Conservation (phyloP, 331 rosid genomes). For the Prunus yedoensis region DNA sequence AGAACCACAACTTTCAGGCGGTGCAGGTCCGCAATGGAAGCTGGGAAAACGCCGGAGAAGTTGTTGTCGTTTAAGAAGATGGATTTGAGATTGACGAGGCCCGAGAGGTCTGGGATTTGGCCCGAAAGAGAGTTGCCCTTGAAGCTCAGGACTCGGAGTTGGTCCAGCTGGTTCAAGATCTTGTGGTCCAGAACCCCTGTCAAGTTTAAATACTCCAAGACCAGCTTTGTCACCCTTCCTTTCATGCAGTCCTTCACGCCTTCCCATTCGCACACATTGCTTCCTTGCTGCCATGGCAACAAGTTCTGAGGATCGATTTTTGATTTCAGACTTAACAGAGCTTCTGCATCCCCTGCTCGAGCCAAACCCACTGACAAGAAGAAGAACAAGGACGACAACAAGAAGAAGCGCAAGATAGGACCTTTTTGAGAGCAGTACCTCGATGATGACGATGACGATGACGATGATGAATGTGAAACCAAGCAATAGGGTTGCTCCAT, state of each 20-base stretch:
- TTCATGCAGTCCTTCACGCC: constrained; percentile 70
- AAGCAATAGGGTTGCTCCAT: not conserved
- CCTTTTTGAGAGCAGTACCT: constrained; percentile 22
- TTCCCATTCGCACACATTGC: constrained; percentile 61
- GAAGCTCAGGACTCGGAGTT: constrained; percentile 85
- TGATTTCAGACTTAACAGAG: constrained; percentile 59
- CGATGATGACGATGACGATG: constrained; percentile 4
- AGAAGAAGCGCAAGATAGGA: not conserved
- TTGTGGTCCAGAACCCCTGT: constrained; percentile 51
- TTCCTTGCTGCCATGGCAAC: constrained; percentile 59
- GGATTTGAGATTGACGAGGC: constrained; percentile 70
- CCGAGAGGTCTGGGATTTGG: constrained; percentile 66
- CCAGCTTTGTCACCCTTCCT: constrained; percentile 80
- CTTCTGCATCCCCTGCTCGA: constrained; percentile 49
- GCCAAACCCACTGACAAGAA: constrained; percentile 14
- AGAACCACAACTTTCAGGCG: constrained; percentile 66
- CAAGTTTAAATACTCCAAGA: constrained; percentile 65
- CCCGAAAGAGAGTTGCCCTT: constrained; percentile 75
- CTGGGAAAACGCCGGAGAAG: constrained; percentile 74
- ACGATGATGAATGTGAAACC: not conserved
- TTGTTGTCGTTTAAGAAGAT: constrained; percentile 62
- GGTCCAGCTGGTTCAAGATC: constrained; percentile 67
- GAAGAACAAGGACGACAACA: constrained; percentile 19
- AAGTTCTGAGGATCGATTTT: constrained; percentile 52
- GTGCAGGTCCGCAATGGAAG: constrained; percentile 62